Evolutionary conservation across 257 asterid species (phyloP), one percentile per base, ranked within the genome.

Genomic region (Thymus quinquecostatus): DNA sequence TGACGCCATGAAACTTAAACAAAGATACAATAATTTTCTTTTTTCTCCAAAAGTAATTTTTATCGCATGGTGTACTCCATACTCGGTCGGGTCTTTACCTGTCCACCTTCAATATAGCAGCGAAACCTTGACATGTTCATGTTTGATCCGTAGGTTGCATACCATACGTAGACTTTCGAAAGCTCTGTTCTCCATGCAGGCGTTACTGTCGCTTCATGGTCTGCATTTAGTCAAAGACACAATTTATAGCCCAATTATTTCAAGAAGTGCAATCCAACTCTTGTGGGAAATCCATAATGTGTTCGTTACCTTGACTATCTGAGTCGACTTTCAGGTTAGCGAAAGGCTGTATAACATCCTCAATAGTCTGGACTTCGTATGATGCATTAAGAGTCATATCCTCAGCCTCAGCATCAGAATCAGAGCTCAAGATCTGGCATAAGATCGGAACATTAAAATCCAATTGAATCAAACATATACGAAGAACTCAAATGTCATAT

Each of bases 81-180:
- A 21, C 21, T 21, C 21, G 34, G 36, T 13, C 12, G 4, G 29
- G 8, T 10, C 51, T 76, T 60, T 85, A 93, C 97, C 97, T 89
- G 89, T 69, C 97, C 98, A 76, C 97, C 97, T 79, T 83, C 86
- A 77, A 94, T 86, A 80, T 94, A 94, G 84, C 98, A 91, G 41
- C 55, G 76, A 64, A 94, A 85, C 81, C 98, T 85, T 53, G 96
- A 71, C 44, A 55, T 55, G 66, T 73, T 72, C 95, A 91, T 91
- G 80, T 91, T 94, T 75, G 97, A 94, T 76, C 98, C 98, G 73
- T 14, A 94, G 43, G 91, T 44, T 45, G 98, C 98, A 83, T 91
- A 94, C 97, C 97, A 94, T 64, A 91, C 27, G 61, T 84, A 57
- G 69, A 83, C 78, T 78, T 84, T 83, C 8, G 90, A 84, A 74